phyloP scores from a whole-genome alignment of 495 filamentous ascomycete genomes.

The Penicillium mononematosum region DNA sequence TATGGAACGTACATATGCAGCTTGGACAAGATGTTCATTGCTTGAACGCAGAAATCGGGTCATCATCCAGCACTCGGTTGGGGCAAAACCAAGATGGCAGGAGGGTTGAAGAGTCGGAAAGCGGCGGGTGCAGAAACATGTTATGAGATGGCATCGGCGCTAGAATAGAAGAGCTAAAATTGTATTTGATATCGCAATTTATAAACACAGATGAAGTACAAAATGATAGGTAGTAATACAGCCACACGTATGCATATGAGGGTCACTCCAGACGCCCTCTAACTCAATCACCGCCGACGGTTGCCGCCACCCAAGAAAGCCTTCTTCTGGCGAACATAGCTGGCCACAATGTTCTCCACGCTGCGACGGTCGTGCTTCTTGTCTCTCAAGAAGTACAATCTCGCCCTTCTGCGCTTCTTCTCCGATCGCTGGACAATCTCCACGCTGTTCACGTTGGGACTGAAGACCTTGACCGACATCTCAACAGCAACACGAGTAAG shows the following conservation, averaged over 20 bases:
- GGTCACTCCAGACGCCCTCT: slow-evolving; percentile 10
- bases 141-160: too few species aligned
- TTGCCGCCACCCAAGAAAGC: slow-evolving; percentile 40
- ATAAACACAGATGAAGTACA: slow-evolving; percentile 14
- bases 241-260: slow-evolving; percentile 31
- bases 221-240: slow-evolving; percentile 32
- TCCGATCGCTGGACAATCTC: slow-evolving; percentile 85
- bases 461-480: slow-evolving; percentile 96
- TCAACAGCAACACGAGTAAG: slow-evolving; percentile 85
- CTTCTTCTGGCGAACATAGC: slow-evolving; percentile 63
- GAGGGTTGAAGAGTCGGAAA: too few species aligned
- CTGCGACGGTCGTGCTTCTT: slow-evolving; percentile 66
- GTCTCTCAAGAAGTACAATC: slow-evolving; percentile 86
- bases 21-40: too few species aligned
- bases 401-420: slow-evolving; percentile 83
- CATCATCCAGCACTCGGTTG: too few species aligned
- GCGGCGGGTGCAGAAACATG: too few species aligned
- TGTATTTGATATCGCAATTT: slow-evolving; percentile 12
- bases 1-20: too few species aligned
- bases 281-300: slow-evolving; percentile 20
- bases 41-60: too few species aligned
- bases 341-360: slow-evolving; percentile 68
- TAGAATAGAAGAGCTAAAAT: slow-evolving; percentile 3
- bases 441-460: slow-evolving; percentile 81
- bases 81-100: too few species aligned